These are phyloP conservation scores for Trichoderma orchidacearum DNA, from an alignment of 495 filamentous ascomycete species.

Conservation along the genomic window DNA sequence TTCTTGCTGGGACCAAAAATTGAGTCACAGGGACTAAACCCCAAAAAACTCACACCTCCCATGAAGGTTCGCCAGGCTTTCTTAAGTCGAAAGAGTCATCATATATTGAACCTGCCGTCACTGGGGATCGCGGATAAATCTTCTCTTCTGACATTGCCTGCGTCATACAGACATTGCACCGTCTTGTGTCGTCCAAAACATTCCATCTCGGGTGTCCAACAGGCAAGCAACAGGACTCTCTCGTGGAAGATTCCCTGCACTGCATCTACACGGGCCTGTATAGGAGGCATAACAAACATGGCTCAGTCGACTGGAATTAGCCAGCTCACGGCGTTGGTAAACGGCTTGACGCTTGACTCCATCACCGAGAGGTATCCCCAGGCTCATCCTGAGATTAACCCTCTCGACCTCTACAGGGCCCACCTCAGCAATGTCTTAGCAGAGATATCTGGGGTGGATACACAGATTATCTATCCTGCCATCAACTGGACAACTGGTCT, in stretches of 20 bases:
- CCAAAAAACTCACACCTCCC: not conserved
- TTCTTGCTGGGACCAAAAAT: not conserved
- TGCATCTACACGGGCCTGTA: not conserved
- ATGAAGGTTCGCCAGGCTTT: not conserved
- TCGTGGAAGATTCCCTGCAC: not conserved
- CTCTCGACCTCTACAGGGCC: constrained; percentile 75
- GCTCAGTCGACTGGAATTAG: constrained; percentile 10
- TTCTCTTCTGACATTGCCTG: not conserved
- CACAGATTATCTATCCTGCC: constrained; percentile 60
- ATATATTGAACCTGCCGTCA: not conserved
- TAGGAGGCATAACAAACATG: not conserved
- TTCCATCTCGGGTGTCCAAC: not conserved
- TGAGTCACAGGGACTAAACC: not conserved
- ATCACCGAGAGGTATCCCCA: constrained; percentile 33
- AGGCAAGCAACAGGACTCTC: not conserved
- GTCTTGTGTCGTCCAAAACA: not conserved
- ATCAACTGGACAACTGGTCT: constrained; percentile 71
- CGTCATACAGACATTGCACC: not conserved
- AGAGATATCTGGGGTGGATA: constrained; percentile 59
- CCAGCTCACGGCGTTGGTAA: constrained; percentile 22
- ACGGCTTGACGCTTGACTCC: constrained; percentile 22
- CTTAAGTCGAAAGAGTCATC: not conserved
- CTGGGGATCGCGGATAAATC: not conserved
- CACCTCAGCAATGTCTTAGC: constrained; percentile 64
- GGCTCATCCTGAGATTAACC: constrained; percentile 59